Conservation (phyloP, 306 rosid species). For the Prunus fruticosa region DNA sequence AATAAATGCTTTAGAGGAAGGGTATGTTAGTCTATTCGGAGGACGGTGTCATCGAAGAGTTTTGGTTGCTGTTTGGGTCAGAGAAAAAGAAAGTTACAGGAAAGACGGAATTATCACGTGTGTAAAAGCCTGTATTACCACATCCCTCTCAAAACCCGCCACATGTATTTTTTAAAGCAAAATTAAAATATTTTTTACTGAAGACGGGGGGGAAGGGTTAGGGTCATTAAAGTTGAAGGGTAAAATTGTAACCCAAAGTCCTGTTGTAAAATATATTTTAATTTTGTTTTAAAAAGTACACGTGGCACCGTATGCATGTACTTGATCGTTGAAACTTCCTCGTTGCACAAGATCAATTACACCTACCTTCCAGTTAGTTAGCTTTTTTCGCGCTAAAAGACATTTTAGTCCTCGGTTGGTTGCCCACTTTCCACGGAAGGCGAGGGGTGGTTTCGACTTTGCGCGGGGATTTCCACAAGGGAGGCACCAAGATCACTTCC, state of each 20-base stretch:
- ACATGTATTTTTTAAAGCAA: too few relatives aligned
- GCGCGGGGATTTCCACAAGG: neutral
- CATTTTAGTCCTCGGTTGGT: constrained; percentile 32
- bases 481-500: constrained; percentile 22
- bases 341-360: constrained; percentile 41
- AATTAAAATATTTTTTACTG: too few relatives aligned
- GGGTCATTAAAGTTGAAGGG: too few relatives aligned
- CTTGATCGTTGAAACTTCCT: constrained; percentile 42
- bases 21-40: constrained; percentile 13
- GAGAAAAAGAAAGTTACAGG: constrained; percentile 39
- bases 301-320: constrained; percentile 12
- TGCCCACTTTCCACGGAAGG: rapidly evolving
- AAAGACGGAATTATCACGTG: constrained; percentile 51
- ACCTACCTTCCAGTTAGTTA: constrained; percentile 54
- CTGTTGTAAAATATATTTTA: too few relatives aligned
- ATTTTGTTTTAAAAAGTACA: too few relatives aligned
- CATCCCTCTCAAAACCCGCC: too few relatives aligned
- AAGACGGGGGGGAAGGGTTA: too few relatives aligned
- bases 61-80: constrained; percentile 44
- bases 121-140: neutral
- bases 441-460: constrained; percentile 30
- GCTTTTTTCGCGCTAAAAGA: neutral
- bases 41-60: constrained; percentile 48
- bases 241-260: too few relatives aligned
- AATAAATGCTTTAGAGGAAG: neutral